These are phyloP conservation scores for Bonia amplexicaulis DNA, from an alignment of 176 grass and related monocot species.

Conservation along the genomic window DNA sequence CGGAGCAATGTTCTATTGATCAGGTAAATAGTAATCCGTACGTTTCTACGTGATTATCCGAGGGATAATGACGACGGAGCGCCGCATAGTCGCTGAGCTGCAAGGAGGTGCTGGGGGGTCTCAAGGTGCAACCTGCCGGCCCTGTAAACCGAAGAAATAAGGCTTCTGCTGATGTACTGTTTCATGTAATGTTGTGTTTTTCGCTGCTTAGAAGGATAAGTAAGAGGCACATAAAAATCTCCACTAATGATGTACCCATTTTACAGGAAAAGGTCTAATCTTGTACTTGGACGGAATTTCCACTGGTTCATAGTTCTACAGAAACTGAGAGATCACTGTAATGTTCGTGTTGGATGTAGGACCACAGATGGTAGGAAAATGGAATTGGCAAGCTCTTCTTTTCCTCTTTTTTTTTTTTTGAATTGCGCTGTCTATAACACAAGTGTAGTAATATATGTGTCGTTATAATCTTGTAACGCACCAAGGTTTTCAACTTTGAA, in stretches of 20 bases:
- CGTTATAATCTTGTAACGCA: too few relatives aligned
- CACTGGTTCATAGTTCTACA: neutral
- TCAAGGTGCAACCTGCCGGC: slow-evolving; percentile 15
- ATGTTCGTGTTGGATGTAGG: neutral
- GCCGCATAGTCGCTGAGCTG: slow-evolving; percentile 8
- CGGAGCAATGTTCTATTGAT: too few relatives aligned
- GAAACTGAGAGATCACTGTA: neutral
- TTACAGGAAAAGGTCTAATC: neutral
- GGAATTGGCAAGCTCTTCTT: too few relatives aligned
- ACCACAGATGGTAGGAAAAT: neutral
- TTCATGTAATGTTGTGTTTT: neutral
- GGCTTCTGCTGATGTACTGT: neutral
- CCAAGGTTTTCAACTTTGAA: too few relatives aligned
- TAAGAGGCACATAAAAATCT: neutral
- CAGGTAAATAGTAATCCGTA: too few relatives aligned
- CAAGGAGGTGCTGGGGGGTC: slow-evolving; percentile 9
- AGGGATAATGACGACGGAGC: too few relatives aligned
- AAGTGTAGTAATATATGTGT: too few relatives aligned
- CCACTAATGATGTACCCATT: neutral
- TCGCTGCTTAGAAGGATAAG: slow-evolving; percentile 7
- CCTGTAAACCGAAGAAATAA: slow-evolving; percentile 36
- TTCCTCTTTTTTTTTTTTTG: too few relatives aligned
- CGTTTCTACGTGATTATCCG: too few relatives aligned
- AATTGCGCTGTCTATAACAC: too few relatives aligned
- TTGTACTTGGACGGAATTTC: neutral